A percentile compares a stretch with the other conserved stretches of the same genome.
These are phyloP conservation scores for Aspergillus sp. DNA, from an alignment of 2,329 filamentous ascomycete genomes.

Conservation along the genomic window DNA sequence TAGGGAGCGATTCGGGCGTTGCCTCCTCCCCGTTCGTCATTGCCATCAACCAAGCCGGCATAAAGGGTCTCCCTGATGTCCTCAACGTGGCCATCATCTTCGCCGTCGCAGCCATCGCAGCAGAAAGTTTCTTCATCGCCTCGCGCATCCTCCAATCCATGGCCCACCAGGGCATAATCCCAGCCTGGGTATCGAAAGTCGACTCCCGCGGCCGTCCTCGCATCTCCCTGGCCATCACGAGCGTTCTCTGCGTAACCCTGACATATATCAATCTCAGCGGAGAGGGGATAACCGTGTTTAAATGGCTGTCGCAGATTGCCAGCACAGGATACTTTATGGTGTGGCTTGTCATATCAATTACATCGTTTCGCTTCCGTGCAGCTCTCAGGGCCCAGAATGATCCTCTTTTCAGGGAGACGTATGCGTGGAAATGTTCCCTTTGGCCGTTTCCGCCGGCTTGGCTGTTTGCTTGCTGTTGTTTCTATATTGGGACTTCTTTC, in stretches of 20 bases:
- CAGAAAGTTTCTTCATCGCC: constrained; percentile 7
- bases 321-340: constrained; percentile 3
- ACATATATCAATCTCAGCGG: constrained; percentile 7
- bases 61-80: constrained; percentile 1
- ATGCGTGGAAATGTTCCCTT: neutral
- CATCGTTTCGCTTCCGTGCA: neutral
- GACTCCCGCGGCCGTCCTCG: neutral
- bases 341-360: neutral
- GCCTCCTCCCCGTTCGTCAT: constrained; percentile 5
- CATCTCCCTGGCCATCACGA: neutral
- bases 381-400: constrained; percentile 3
- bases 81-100: constrained; percentile 9
- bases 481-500: neutral
- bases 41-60: constrained; percentile 1
- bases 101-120: neutral
- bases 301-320: constrained; percentile 1
- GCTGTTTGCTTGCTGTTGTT: neutral
- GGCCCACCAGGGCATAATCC: neutral
- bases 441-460: neutral
- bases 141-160: constrained; percentile 2
- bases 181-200: neutral
- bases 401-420: neutral
- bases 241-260: neutral
- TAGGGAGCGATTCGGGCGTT: neutral
- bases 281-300: neutral